These are phyloP conservation scores for Pseudogymnoascus sp. DNA, from an alignment of 2,329 filamentous ascomycete species.

Conservation along the genomic window DNA sequence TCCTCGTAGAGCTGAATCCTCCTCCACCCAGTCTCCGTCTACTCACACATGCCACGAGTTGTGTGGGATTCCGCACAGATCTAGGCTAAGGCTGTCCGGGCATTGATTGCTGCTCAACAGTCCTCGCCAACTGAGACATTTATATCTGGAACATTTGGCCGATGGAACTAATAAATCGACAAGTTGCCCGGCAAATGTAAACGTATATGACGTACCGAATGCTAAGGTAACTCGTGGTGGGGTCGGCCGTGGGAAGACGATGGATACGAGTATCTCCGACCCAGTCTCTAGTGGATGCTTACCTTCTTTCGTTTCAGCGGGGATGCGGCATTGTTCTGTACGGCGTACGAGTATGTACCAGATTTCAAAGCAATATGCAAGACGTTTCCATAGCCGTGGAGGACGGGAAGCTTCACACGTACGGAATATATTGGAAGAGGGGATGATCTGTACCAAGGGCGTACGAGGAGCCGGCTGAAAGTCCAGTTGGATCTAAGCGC, in stretches of 20 bases:
- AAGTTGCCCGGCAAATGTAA: background rate
- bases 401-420: background rate
- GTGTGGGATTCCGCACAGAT: conserved; percentile 7
- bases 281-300: conserved; percentile 8
- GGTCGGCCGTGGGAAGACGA: background rate
- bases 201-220: background rate
- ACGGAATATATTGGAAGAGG: background rate
- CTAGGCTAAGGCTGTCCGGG: background rate
- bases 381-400: background rate
- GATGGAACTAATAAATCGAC: conserved; percentile 6
- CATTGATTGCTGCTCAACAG: background rate
- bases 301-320: conserved; percentile 3
- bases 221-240: background rate
- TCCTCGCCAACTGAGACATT: conserved; percentile 7
- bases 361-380: background rate
- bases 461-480: background rate
- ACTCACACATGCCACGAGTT: conserved; percentile 6
- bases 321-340: background rate
- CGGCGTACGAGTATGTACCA: background rate
- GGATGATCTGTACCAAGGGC: background rate
- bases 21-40: background rate
- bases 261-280: conserved; percentile 7
- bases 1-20: background rate
- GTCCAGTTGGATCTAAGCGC: background rate
- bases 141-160: conserved; percentile 7